Evolutionary conservation across 1,284 basidiomycete genomes (phyloP).

Genomic region (Exobasidium rhododendri): DNA sequence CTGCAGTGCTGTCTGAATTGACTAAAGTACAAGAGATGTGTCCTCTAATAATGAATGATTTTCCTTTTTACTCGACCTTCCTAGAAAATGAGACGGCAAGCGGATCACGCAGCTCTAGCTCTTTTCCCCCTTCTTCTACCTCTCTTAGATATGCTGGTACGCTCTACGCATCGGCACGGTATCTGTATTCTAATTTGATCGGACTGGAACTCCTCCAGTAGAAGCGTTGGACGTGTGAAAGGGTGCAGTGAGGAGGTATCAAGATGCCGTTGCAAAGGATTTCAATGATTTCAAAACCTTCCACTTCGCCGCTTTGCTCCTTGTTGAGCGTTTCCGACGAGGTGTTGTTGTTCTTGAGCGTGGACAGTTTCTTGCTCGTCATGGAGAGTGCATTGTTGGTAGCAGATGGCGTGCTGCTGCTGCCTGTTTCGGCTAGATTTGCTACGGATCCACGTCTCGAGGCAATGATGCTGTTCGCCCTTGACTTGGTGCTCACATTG

Average conservation of each 20-base stretch:
- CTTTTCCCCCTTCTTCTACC: background rate
- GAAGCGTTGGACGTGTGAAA: slow-evolving; percentile 60
- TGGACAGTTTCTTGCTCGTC: background rate
- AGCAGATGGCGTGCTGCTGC: background rate
- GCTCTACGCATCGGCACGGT: background rate
- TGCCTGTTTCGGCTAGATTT: slow-evolving; percentile 6
- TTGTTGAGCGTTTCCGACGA: background rate
- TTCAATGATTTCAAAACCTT: slow-evolving; percentile 67
- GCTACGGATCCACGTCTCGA: slow-evolving; percentile 25
- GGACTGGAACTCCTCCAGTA: slow-evolving; percentile 21
- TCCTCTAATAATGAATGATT: background rate
- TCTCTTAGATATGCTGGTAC: background rate
- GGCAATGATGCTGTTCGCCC: slow-evolving; percentile 26
- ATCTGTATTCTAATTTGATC: slow-evolving; percentile 37
- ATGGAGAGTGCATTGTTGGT: background rate
- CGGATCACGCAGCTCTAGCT: background rate
- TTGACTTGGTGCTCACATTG: slow-evolving; percentile 9
- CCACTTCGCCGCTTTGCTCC: background rate
- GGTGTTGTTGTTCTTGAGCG: background rate
- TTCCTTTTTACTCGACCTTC: too few relatives aligned
- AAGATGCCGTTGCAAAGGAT: slow-evolving; percentile 78
- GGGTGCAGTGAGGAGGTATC: slow-evolving; percentile 77
- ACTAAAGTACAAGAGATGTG: background rate
- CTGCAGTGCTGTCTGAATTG: too few relatives aligned
- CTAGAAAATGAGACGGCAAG: too few relatives aligned